Base-by-base conservation (phyloP, 768 basidiomycete species). In the Multifurca ochricompacta region DNA sequence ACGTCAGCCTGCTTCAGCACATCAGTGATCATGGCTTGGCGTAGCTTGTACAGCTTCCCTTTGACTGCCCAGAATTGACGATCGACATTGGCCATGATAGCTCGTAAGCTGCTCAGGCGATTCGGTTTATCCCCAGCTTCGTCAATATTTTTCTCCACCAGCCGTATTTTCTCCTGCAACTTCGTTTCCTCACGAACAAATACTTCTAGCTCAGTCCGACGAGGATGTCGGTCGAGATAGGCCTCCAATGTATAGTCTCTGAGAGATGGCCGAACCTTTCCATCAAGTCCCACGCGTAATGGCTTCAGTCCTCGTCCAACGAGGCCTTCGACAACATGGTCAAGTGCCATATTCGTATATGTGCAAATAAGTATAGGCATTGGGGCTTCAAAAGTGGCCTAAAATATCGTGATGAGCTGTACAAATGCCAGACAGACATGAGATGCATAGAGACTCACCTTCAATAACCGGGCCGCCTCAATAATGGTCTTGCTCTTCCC, bases 401-500 rank as follows among this genome's bases (percentile, higher is more conserved):
- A 65, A 6, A 51, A 19, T 48, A 59, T 23, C 10, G 55, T 18
- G 59, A 48, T 47, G 47, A 6, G 14, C 27, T 21, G 41, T 32
- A 41, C 18, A 39, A 4, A 58, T 28, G 4, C n/a, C n/a, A n/a
- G n/a, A n/a, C n/a, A n/a, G 50, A 23, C 32, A 35, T 25, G 4
- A 16, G 6, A n/a, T 30, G 35, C 34, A 16, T 11, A 3, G 13
- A 16, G 32, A 40, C 59, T 18, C 46, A 83, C 82, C 75, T 93
- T 93, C 54, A 94, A 78, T 16, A 94, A 64, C 60, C 80, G 85
- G 54, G 90, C 75, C 0, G 88, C 76, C 66, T 94, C 85, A n/a
- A 91, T 82, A 42, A 94, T 91, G 0, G 91, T 94, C 66, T 85
- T 84, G 2, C 92, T 94, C 69, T 97, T 97, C 32, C 93, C 93